Percentiles rank a stretch among this genome's conserved stretches.
phyloP scores from a whole-genome alignment of 768 basidiomycete genomes.

The Cyclocybe cylindracea region DNA sequence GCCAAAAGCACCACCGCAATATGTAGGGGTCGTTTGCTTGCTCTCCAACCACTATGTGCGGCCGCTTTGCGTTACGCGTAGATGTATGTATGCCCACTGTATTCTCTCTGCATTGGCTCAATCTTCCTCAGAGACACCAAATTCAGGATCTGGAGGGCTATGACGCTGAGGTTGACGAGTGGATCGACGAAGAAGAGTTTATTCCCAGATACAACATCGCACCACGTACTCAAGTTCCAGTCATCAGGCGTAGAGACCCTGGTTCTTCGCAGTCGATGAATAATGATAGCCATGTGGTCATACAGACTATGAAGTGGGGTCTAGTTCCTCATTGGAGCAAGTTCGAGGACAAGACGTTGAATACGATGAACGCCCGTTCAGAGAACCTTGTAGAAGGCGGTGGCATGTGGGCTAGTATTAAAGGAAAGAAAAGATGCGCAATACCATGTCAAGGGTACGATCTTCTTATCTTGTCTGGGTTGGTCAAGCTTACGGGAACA shows the following conservation, averaged over 20 bases:
- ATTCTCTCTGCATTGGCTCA: conserved; percentile 3
- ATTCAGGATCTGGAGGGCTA: conserved; percentile 47
- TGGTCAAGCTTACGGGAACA: background rate
- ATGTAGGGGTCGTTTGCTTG: background rate
- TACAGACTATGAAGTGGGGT: conserved; percentile 93
- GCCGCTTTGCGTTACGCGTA: conserved; percentile 58
- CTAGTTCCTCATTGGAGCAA: conserved; percentile 85
- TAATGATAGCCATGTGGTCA: conserved; percentile 33
- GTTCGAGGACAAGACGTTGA: conserved; percentile 66
- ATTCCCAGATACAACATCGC: conserved; percentile 80
- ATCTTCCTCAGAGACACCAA: conserved; percentile 29
- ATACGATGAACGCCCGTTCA: conserved; percentile 88
- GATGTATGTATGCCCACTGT: conserved; percentile 31
- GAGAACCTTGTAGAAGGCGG: conserved; percentile 77
- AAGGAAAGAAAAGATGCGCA: conserved; percentile 83
- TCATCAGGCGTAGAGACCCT: conserved; percentile 53
- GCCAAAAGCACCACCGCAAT: conserved; percentile 3
- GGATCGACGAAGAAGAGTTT: conserved; percentile 62
- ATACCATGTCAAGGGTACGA: conserved; percentile 60
- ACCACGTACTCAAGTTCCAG: conserved; percentile 76
- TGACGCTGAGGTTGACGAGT: conserved; percentile 51
- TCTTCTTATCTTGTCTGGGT: background rate
- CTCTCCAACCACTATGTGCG: conserved; percentile 49
- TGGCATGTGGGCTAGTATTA: conserved; percentile 86
- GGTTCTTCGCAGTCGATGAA: conserved; percentile 14